These are phyloP conservation scores for Aspergillus campestris DNA, from an alignment of 495 filamentous ascomycete genomes.

Conservation along the genomic window DNA sequence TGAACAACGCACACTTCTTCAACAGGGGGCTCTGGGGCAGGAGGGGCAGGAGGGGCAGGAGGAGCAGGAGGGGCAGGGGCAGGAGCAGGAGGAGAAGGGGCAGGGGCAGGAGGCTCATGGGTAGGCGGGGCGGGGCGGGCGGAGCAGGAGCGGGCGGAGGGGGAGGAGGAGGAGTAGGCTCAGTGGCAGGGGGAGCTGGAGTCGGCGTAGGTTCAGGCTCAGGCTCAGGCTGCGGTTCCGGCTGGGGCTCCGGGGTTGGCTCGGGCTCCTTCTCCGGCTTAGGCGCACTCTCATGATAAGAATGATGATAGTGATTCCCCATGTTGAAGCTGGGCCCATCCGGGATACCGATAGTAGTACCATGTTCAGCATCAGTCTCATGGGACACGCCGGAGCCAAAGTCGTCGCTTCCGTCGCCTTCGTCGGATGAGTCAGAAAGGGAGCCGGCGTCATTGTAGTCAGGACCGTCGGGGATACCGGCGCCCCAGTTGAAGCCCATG, in stretches of 20 bases:
- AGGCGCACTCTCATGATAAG: slow-evolving; percentile 11
- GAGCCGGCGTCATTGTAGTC: slow-evolving; percentile 11
- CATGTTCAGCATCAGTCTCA: slow-evolving; percentile 13
- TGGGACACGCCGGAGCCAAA: slow-evolving; percentile 4
- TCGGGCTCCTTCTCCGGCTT: slow-evolving; percentile 15
- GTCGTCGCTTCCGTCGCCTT: slow-evolving; percentile 4
- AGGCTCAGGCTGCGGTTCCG: slow-evolving; percentile 13
- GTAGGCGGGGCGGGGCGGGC: slow-evolving; percentile 1
- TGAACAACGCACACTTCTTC: slow-evolving; percentile 2
- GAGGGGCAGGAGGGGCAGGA: slow-evolving; percentile 11
- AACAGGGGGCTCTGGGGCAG: slow-evolving; percentile 9
- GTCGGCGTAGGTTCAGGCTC: slow-evolving; percentile 4
- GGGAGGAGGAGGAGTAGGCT: slow-evolving; percentile 6
- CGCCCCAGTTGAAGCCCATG: slow-evolving; percentile 19
- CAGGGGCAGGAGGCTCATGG: slow-evolving; percentile 4
- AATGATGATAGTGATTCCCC: slow-evolving; percentile 13
- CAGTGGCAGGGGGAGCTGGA: slow-evolving; percentile 5
- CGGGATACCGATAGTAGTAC: slow-evolving; percentile 22
- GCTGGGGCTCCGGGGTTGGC: not conserved
- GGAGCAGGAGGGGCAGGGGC: slow-evolving; percentile 10
- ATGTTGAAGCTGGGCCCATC: slow-evolving; percentile 19
- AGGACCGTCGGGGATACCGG: slow-evolving; percentile 23
- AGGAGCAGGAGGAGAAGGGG: slow-evolving; percentile 1
- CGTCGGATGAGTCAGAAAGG: slow-evolving; percentile 10
- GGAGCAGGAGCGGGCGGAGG: slow-evolving; percentile 7